These are phyloP conservation scores for Aureobasidium namibiae DNA, from an alignment of 2,329 filamentous ascomycete species.

Conservation along the genomic window DNA sequence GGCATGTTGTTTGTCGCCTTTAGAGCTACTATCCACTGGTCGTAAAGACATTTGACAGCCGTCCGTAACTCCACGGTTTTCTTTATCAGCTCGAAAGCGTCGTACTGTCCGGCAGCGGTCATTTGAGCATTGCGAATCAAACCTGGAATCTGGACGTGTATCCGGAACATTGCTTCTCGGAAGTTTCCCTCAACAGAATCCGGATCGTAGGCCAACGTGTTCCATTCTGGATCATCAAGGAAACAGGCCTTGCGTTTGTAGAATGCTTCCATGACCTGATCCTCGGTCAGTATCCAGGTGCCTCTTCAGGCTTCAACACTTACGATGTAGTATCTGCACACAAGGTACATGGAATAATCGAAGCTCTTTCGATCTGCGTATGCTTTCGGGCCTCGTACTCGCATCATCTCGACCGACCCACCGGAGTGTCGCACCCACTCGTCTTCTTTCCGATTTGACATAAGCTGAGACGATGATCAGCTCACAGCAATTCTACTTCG, in stretches of 20 bases:
- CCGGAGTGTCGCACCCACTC: conserved; percentile 9
- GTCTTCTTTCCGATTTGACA: conserved; percentile 8
- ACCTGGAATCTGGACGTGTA: conserved; percentile 8
- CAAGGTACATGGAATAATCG: conserved; percentile 12
- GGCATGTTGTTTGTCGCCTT: neutral
- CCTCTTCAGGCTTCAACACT: neutral
- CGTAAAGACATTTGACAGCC: neutral
- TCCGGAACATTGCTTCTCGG: conserved; percentile 2
- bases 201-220: neutral
- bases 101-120: neutral
- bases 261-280: conserved; percentile 10
- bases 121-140: conserved; percentile 1
- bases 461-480: neutral
- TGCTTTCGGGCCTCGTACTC: conserved; percentile 5
- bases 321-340: conserved; percentile 9
- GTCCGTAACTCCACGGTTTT: neutral
- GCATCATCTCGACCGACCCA: conserved; percentile 7
- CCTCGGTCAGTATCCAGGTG: neutral
- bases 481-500: neutral
- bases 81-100: neutral
- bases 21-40: neutral
- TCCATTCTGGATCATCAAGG: conserved; percentile 9
- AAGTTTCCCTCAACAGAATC: neutral
- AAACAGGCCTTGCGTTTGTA: conserved; percentile 7
- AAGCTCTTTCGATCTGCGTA: conserved; percentile 7